Percentiles rank a stretch among this genome's conserved stretches.
phyloP scores from a whole-genome alignment of 495 filamentous ascomycete species.

The Aspergillus ellipticus region DNA sequence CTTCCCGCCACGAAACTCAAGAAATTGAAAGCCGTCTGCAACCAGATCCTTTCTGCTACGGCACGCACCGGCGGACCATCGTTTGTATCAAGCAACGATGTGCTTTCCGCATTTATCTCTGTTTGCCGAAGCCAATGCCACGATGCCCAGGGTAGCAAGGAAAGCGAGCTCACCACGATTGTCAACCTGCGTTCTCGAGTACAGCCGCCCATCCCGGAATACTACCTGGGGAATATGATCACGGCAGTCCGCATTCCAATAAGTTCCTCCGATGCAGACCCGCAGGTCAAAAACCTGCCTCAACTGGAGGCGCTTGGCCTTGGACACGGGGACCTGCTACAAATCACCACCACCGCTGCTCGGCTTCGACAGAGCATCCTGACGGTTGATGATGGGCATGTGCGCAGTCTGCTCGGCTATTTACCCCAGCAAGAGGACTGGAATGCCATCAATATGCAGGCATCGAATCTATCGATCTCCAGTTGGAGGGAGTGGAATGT shows the following conservation, averaged over 20 bases:
- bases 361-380: not conserved
- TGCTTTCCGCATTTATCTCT: not conserved
- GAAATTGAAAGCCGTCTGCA: not conserved
- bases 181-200: not conserved
- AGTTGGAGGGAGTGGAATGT: not conserved
- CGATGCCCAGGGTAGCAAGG: not conserved
- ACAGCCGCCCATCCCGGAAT: not conserved
- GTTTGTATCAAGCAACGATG: not conserved
- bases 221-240: not conserved
- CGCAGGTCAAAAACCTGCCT: not conserved
- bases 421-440: not conserved
- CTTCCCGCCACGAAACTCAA: not conserved
- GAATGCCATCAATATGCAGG: not conserved
- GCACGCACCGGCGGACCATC: not conserved
- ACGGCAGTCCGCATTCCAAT: not conserved
- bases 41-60: not conserved
- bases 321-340: not conserved
- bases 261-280: not conserved
- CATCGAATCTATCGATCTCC: not conserved
- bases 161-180: not conserved
- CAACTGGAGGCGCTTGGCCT: not conserved
- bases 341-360: not conserved
- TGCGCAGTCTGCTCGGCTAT: not conserved
- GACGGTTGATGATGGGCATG: not conserved
- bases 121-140: not conserved